Base-by-base conservation (phyloP, 441 rosid genomes). In the Adansonia rubrostipa region DNA sequence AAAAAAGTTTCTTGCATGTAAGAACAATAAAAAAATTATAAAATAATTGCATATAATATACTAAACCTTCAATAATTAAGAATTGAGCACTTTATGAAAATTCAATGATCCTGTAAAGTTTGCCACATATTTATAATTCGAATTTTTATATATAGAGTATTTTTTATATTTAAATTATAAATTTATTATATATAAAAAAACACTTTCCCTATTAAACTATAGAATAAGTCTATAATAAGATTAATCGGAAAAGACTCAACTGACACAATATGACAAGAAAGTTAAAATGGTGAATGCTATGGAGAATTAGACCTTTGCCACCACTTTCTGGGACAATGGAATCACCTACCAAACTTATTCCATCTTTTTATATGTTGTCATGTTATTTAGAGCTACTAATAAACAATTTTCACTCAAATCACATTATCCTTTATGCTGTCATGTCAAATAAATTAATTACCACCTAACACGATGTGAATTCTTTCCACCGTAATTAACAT, bases 231-330 rank as follows among this genome's bases (percentile, higher is more conserved):
- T 60, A 9, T 14, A 1, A 58, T 58, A 24, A 20, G 36, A 60
- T 60, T 60, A 22, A 10, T 10, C 3, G 44, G 15, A 33, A 13
- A 10, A 36, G 6, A 10, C 15, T 6, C 1, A 1, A 5, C 6
- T 0, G 68, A 63, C 68, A 63, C 9, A 63, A 28, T 63, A 63
- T 28, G 67, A 14, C 67, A 63, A 63, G 9, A 17, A 63, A 63
- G 45, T 63, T 63, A 28, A 63, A 33, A 33, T 63, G 68, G 14
- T 33, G 36, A 33, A 63, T 63, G 45, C 10, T 6, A 44, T 3
- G 28, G 3, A 67, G 22, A 67, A 42, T 8, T 17, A 45, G 50
- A 67, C 51, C 9, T 67, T 67, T 67, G 33, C 33, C 33, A 28
- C 33, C 33, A 28, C 33, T 28, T 28, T 28, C 33, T 28, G 33